Percentiles rank a stretch among this genome's conserved stretches.
phyloP scores from a whole-genome alignment of 306 rosid species.

The Benincasa hispida region DNA sequence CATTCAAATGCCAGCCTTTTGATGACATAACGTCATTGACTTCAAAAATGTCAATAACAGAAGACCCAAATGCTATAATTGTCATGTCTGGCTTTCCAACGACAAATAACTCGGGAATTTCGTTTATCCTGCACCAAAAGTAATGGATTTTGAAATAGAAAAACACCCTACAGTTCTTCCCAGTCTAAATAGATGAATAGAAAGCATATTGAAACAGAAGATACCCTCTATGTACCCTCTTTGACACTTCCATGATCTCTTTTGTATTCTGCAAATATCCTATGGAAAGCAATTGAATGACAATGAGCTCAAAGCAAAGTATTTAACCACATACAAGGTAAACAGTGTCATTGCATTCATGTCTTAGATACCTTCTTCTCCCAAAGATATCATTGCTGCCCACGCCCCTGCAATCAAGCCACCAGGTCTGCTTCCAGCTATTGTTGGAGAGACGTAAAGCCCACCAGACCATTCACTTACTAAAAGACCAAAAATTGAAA shows the following conservation, averaged over 20 bases:
- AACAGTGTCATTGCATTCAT: neutral
- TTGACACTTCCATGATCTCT: conserved; percentile 70
- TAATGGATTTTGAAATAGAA: conserved; percentile 1
- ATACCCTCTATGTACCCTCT: conserved; percentile 65
- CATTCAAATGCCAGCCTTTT: conserved; percentile 98
- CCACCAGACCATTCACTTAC: conserved; percentile 99
- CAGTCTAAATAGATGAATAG: neutral
- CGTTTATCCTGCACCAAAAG: conserved; percentile 49
- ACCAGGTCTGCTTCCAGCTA: conserved; percentile 98
- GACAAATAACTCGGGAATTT: conserved; percentile 63
- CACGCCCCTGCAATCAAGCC: conserved; percentile 92
- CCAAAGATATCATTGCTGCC: conserved; percentile 93
- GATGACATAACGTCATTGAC: conserved; percentile 83
- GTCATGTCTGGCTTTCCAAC: conserved; percentile 92
- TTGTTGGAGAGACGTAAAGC: conserved; percentile 85
- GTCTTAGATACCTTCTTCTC: conserved; percentile 56
- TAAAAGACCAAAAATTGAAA: conserved; percentile 17
- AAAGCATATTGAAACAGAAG: neutral
- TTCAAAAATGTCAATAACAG: conserved; percentile 76
- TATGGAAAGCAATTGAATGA: conserved; percentile 19
- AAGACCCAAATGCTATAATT: conserved; percentile 68
- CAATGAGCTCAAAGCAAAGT: conserved; percentile 11
- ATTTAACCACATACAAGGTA: neutral
- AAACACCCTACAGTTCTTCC: neutral
- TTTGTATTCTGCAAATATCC: conserved; percentile 82